Base-by-base conservation (phyloP, 805 yeast genomes). In the Jamesozyma jinghongensis region DNA sequence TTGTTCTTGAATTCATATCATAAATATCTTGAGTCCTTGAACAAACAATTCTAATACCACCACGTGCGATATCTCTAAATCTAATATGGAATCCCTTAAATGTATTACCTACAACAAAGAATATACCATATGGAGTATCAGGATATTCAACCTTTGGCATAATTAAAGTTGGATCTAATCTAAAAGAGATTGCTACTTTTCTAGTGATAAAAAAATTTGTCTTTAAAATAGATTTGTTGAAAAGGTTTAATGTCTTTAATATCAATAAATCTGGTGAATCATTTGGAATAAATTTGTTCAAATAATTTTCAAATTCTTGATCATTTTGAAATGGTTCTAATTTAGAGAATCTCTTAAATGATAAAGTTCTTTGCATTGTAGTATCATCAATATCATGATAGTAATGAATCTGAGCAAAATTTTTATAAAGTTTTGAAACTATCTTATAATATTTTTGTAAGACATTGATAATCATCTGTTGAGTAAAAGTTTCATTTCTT, bases 31-130 rank as follows among this genome's bases (percentile, higher is more conserved):
- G 67, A 35, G 85, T 81, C 59, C 92, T 77, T 5, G 95, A 84
- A 59, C 81, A 80, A 52, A 90, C 97, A 57, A 90, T 84, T 65
- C 98, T 79, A 53, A 90, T 92, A 62, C 98, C 98, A 63, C 98
- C 98, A 63, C 98, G 78, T 17, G 98, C 95, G 58, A 90, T 87
- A 64, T 90, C 97, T 62, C 96, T 79, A 69, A 90, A 90, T 64
- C 98, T 76, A 47, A 92, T 81, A 61, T 90, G 98, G 82, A 90
- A 92, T 19, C 97, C 98, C 63, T 96, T 77, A 67, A 90, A 90
- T 59, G 92, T 96, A 48, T 87, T 84, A 47, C 98, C 98, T 48
- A 92, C 95, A 44, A 88, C 83, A 51, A 90, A 79, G 68, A 90
- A 90, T 81, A 90, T 84, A 49, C 97, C 98, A 58, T 70, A 92